Evolutionary conservation across 2,329 filamentous ascomycete genomes (phyloP).

Genomic region (Pseudogymnoascus sp.): DNA sequence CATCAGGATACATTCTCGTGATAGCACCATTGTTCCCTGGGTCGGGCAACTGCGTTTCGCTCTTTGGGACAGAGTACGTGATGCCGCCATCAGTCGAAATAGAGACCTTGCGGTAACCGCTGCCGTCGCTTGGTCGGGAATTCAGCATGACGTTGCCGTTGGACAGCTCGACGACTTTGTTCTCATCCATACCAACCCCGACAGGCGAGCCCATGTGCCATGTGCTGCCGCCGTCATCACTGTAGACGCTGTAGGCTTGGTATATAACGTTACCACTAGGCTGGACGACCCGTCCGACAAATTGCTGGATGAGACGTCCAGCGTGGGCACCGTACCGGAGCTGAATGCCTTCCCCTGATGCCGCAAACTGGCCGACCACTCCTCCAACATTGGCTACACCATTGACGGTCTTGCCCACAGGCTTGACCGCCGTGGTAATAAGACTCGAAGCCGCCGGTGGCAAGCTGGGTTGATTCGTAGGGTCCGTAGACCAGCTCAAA

Average conservation of each 20-base stretch:
- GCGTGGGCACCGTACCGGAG: not conserved
- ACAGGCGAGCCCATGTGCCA: not conserved
- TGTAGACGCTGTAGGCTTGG: constrained; percentile 2
- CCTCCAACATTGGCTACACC: not conserved
- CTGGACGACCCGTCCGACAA: not conserved
- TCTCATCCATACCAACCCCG: not conserved
- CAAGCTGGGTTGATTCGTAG: not conserved
- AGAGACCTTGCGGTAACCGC: not conserved
- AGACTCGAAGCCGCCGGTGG: not conserved
- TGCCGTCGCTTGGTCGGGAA: not conserved
- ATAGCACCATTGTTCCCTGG: not conserved
- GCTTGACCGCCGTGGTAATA: not conserved
- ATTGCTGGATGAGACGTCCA: constrained; percentile 2
- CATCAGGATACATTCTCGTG: not conserved
- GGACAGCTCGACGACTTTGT: constrained; percentile 1
- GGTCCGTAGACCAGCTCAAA: not conserved
- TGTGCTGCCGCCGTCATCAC: not conserved
- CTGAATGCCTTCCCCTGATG: not conserved
- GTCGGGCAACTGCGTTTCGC: not conserved
- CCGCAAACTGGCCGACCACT: not conserved
- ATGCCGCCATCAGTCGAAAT: not conserved
- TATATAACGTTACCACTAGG: not conserved
- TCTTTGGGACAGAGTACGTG: not conserved
- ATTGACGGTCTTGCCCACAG: not conserved
- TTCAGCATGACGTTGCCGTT: constrained; percentile 2